phyloP scores from a whole-genome alignment of 192 early-diverging fungal genomes.

The Jimgerdemannia flammicorona region DNA sequence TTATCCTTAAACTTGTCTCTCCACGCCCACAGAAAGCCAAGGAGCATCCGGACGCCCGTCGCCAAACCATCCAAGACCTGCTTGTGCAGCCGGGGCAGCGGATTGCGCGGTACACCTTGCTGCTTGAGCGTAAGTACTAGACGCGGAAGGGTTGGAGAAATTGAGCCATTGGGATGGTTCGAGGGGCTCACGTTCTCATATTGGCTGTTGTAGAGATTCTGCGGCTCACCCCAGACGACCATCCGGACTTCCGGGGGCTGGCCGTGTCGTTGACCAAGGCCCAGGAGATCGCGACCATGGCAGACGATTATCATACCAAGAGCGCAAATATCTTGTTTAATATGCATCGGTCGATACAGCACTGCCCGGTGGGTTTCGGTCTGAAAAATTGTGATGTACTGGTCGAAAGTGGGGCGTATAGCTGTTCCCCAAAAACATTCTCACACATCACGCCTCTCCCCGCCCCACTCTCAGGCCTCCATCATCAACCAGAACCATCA shows the following conservation, averaged over 20 bases:
- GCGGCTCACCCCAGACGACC: constrained; percentile 14
- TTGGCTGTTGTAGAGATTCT: constrained; percentile 15
- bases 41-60: constrained; percentile 54
- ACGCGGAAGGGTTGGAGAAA: not conserved
- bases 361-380: constrained; percentile 23
- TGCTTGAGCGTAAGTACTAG: constrained; percentile 16
- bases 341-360: constrained; percentile 20
- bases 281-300: constrained; percentile 28
- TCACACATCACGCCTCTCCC: constrained; percentile 1
- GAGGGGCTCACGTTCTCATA: not conserved
- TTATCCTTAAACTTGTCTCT: not conserved
- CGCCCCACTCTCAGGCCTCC: constrained; percentile 13
- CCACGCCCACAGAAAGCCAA: constrained; percentile 25
- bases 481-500: constrained; percentile 25
- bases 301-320: constrained; percentile 27
- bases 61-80: constrained; percentile 37
- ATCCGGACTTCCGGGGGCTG: constrained; percentile 17
- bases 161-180: not conserved
- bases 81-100: constrained; percentile 27
- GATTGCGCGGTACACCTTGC: constrained; percentile 24
- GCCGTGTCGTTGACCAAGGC: constrained; percentile 13
- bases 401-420: too few species aligned
- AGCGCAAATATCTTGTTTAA: constrained; percentile 27
- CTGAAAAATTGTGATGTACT: too few species aligned
- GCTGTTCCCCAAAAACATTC: too few species aligned